Conservation (phyloP, 208 protist genomes). For the Sergeia podlipaevii region DNA sequence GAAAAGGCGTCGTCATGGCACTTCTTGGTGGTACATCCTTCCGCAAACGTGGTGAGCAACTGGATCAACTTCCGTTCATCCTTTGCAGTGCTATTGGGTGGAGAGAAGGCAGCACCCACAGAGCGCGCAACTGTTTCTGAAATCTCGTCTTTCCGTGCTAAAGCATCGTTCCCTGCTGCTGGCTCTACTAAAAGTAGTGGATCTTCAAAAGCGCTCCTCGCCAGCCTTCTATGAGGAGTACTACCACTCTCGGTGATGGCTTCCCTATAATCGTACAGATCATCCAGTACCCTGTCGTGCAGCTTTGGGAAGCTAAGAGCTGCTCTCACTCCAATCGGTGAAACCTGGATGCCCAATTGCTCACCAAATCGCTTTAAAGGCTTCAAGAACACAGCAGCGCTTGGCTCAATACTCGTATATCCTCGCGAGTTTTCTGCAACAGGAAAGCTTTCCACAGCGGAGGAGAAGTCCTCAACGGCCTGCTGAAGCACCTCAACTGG, state of each 20-base stretch:
- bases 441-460: constrained; percentile 32
- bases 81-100: constrained; percentile 34
- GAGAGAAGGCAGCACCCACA: constrained; percentile 38
- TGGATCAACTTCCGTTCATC: constrained; percentile 79
- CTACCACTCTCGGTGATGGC: constrained; percentile 42
- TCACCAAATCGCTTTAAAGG: constrained; percentile 46
- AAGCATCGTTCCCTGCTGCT: constrained; percentile 6
- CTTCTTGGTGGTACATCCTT: constrained; percentile 41
- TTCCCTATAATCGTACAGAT: constrained; percentile 74
- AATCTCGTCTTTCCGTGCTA: constrained; percentile 3
- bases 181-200: not conserved
- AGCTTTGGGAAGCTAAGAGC: constrained; percentile 28
- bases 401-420: constrained; percentile 33
- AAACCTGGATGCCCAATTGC: constrained; percentile 54
- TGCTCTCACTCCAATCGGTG: constrained; percentile 51
- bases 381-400: constrained; percentile 23
- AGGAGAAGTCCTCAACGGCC: constrained; percentile 37
- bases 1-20: constrained; percentile 52
- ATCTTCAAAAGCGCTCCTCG: constrained; percentile 34
- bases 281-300: constrained; percentile 59
- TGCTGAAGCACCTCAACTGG: constrained; percentile 48
- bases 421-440: constrained; percentile 28
- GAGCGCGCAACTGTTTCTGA: constrained; percentile 25
- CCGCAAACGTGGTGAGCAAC: constrained; percentile 74
- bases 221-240: constrained; percentile 71